A percentile compares a stretch with the other conserved stretches of the same genome.
phyloP scores from a whole-genome alignment of 805 yeast species.

The Yamadazyma ubonensis region DNA sequence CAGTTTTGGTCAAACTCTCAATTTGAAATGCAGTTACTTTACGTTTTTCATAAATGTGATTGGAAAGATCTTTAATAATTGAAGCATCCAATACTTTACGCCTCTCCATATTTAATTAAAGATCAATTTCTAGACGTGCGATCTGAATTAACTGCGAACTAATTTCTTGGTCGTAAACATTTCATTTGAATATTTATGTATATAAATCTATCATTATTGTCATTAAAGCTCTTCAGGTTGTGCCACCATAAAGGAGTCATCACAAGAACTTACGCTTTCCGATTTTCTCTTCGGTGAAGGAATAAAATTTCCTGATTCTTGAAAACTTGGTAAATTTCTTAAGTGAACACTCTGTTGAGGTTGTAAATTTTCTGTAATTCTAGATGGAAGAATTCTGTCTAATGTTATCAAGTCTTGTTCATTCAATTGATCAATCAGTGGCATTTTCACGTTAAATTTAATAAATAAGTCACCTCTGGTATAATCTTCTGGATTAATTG shows the following conservation, averaged over 20 bases:
- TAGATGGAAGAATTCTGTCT: constrained; percentile 20
- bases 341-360: constrained; percentile 8
- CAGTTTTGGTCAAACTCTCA: constrained; percentile 74
- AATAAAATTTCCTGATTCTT: neutral
- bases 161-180: no score
- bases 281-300: constrained; percentile 1
- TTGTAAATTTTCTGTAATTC: neutral
- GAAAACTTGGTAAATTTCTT: constrained; percentile 11
- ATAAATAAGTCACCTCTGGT: constrained; percentile 38
- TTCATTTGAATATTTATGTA: neutral
- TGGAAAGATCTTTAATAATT: constrained; percentile 42
- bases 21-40: constrained; percentile 57
- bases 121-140: no score
- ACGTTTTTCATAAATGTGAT: constrained; percentile 46
- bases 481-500: constrained; percentile 18
- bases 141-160: neutral
- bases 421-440: constrained; percentile 28
- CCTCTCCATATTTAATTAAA: constrained; percentile 15
- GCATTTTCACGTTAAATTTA: constrained; percentile 38
- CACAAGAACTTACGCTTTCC: constrained; percentile 6
- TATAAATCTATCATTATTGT: neutral
- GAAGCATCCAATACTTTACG: constrained; percentile 28
- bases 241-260: neutral
- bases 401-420: constrained; percentile 22
- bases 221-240: neutral